Percentiles rank a stretch among this genome's conserved stretches.
Evolutionary conservation across 495 filamentous ascomycete genomes (phyloP).

Genomic region (Aspergillus homomorphus): DNA sequence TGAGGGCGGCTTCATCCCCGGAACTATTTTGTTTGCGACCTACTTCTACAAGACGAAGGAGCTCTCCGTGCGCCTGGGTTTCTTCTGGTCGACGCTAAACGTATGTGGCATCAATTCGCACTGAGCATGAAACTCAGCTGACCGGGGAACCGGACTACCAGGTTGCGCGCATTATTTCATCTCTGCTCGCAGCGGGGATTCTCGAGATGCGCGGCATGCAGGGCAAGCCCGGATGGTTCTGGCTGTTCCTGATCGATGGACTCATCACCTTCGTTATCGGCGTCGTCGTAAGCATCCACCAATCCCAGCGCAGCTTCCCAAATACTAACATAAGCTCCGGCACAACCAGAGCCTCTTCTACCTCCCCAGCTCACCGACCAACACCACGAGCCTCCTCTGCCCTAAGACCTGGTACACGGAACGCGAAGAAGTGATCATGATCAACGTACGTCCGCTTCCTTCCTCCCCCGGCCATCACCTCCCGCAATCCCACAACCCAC

Average conservation of each 20-base stretch:
- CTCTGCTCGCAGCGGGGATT: slow-evolving; percentile 51
- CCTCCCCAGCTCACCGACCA: slow-evolving; percentile 45
- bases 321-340: slow-evolving; percentile 1
- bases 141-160: background rate
- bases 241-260: slow-evolving; percentile 49
- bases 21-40: slow-evolving; percentile 47
- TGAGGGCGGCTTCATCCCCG: slow-evolving; percentile 54
- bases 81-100: slow-evolving; percentile 55
- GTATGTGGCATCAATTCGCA: slow-evolving; percentile 7
- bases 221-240: slow-evolving; percentile 52
- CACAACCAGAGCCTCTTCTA: slow-evolving; percentile 25
- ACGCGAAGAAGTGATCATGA: slow-evolving; percentile 50
- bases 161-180: slow-evolving; percentile 47
- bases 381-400: slow-evolving; percentile 49
- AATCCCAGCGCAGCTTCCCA: background rate
- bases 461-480: background rate
- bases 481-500: background rate
- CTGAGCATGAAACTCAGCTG: background rate
- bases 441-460: slow-evolving; percentile 27
- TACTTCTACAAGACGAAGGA: slow-evolving; percentile 55
- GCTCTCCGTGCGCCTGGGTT: slow-evolving; percentile 47
- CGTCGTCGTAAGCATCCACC: slow-evolving; percentile 18
- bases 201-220: slow-evolving; percentile 48
- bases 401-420: slow-evolving; percentile 52
- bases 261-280: slow-evolving; percentile 33